These are phyloP conservation scores for Magnusiomyces paraingens DNA, from an alignment of 1,139 yeast species.

Conservation along the genomic window DNA sequence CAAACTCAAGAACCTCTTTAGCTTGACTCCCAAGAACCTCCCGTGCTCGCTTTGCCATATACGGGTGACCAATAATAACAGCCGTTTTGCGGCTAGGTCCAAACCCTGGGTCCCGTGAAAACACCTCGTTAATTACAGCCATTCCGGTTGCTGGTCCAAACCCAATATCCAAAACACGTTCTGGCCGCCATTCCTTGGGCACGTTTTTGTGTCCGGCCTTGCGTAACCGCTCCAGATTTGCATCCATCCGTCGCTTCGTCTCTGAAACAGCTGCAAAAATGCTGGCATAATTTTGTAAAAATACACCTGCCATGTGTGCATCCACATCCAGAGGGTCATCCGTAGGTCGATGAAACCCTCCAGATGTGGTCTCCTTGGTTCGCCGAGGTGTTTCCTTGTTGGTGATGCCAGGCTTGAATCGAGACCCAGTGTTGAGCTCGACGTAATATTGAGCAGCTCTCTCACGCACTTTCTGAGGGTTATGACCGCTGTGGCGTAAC, in stretches of 20 bases:
- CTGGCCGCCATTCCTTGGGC: slow-evolving; percentile 47
- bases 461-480: slow-evolving; percentile 26
- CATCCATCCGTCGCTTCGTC: slow-evolving; percentile 47
- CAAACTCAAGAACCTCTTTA: slow-evolving; percentile 9
- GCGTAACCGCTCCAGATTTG: slow-evolving; percentile 5
- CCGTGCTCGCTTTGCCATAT: slow-evolving; percentile 78
- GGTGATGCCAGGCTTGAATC: not conserved
- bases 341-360: slow-evolving; percentile 29
- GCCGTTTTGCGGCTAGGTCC: slow-evolving; percentile 62
- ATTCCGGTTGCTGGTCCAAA: slow-evolving; percentile 93
- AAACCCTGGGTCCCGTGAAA: slow-evolving; percentile 51
- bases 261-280: slow-evolving; percentile 62
- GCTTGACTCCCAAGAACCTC: slow-evolving; percentile 62
- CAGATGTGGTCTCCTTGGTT: slow-evolving; percentile 4
- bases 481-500: slow-evolving; percentile 13
- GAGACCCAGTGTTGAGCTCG: slow-evolving; percentile 17
- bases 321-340: slow-evolving; percentile 59
- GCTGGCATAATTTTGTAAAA: slow-evolving; percentile 77
- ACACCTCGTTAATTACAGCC: slow-evolving; percentile 75
- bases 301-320: slow-evolving; percentile 75
- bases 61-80: slow-evolving; percentile 62
- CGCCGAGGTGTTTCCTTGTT: not conserved
- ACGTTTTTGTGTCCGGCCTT: not conserved
- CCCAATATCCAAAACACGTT: slow-evolving; percentile 68
- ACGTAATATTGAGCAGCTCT: slow-evolving; percentile 26